Conservation (phyloP, 2,329 filamentous ascomycete genomes). For the Venturia carpophila region DNA sequence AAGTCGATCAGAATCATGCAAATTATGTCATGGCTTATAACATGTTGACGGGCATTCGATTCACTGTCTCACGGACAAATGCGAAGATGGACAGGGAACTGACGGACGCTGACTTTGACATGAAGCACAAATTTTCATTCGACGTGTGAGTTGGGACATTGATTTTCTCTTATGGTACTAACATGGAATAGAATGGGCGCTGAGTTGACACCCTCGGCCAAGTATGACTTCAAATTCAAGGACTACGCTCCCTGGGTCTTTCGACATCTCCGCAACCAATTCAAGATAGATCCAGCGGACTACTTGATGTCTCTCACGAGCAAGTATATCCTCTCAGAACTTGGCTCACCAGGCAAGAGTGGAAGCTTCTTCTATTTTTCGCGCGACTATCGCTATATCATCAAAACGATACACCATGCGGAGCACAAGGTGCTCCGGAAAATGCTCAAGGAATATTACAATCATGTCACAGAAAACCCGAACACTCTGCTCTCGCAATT, state of each 20-base stretch:
- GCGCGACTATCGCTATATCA: conserved; percentile 99
- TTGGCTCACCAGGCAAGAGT: conserved; percentile 95
- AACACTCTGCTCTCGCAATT: conserved; percentile 97
- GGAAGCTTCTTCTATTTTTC: conserved; percentile 99
- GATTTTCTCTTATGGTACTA: conserved; percentile 18
- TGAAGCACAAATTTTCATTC: conserved; percentile 96
- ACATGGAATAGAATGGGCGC: conserved; percentile 65
- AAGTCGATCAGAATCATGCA: conserved; percentile 93
- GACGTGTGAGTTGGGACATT: conserved; percentile 64
- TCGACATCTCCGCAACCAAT: conserved; percentile 77
- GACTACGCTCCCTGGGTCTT: conserved; percentile 99
- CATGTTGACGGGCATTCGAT: conserved; percentile 97
- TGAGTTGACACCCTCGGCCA: conserved; percentile 92
- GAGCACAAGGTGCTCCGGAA: conserved; percentile 84
- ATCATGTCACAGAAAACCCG: conserved; percentile 85
- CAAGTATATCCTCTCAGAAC: conserved; percentile 96
- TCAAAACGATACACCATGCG: conserved; percentile 96
- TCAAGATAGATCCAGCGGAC: conserved; percentile 89
- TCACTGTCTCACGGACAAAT: conserved; percentile 91
- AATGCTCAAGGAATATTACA: conserved; percentile 84
- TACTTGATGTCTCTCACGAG: conserved; percentile 97
- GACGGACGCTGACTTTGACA: conserved; percentile 84
- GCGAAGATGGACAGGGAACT: conserved; percentile 89
- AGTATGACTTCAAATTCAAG: conserved; percentile 99
- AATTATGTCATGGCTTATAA: conserved; percentile 99